phyloP scores from a whole-genome alignment of 768 basidiomycete species.

The Boletus fagicola region DNA sequence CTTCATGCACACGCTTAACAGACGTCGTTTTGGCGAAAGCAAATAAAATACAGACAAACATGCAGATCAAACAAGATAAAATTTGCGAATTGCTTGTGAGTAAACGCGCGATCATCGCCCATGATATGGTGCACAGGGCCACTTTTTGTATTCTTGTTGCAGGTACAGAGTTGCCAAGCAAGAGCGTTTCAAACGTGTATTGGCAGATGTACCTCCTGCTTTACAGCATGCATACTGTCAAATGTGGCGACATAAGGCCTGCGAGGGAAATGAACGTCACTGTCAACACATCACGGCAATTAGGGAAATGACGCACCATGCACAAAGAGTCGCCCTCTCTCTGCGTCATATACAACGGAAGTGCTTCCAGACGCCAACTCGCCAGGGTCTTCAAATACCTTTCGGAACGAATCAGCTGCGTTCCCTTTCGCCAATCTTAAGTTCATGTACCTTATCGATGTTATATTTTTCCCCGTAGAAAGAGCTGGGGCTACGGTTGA shows the following conservation, averaged over 20 bases:
- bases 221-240: constrained; percentile 35
- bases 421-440: not conserved
- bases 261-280: constrained; percentile 3
- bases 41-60: not conserved
- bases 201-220: not conserved
- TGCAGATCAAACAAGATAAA: constrained; percentile 3
- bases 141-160: not conserved
- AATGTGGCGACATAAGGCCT: constrained; percentile 36
- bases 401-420: constrained; percentile 7
- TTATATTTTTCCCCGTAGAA: constrained; percentile 61
- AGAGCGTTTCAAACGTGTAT: not conserved
- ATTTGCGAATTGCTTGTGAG: not conserved
- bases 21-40: not conserved
- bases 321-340: constrained; percentile 51
- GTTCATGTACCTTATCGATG: constrained; percentile 49
- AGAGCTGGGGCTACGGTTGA: constrained; percentile 49
- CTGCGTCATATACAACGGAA: constrained; percentile 52
- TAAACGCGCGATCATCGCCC: not conserved
- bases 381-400: constrained; percentile 73
- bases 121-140: not conserved
- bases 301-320: constrained; percentile 44
- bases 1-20: not conserved
- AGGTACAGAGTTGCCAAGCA: not conserved
- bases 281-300: constrained; percentile 5
- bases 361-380: constrained; percentile 55